Conservation (phyloP, 1,284 basidiomycete species). For the Ceratorhiza oryzae-sativae region DNA sequence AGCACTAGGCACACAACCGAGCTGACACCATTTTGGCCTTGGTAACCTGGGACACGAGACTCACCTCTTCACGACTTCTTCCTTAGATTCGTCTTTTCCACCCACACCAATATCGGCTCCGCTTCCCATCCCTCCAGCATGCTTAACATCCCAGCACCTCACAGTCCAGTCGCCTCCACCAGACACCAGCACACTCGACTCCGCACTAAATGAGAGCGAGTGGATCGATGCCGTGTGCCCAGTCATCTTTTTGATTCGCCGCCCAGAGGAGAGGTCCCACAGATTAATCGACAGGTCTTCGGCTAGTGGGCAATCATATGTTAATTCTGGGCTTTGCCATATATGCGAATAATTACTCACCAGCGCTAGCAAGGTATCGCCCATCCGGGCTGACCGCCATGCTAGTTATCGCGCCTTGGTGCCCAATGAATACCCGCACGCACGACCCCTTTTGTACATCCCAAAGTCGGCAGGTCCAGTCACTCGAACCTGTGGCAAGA, state of each 20-base stretch:
- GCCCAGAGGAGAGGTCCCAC: slow-evolving; percentile 95
- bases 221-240: slow-evolving; percentile 91
- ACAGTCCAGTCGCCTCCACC: slow-evolving; percentile 94
- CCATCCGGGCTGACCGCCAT: slow-evolving; percentile 94
- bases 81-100: slow-evolving; percentile 53
- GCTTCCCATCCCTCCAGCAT: slow-evolving; percentile 66
- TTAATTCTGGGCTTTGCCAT: slow-evolving; percentile 1
- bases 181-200: slow-evolving; percentile 88
- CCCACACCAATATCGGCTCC: slow-evolving; percentile 59
- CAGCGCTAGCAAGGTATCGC: slow-evolving; percentile 88
- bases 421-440: slow-evolving; percentile 94
- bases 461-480: slow-evolving; percentile 96
- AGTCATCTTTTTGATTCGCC: slow-evolving; percentile 95
- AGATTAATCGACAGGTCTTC: slow-evolving; percentile 93
- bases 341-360: slow-evolving; percentile 54
- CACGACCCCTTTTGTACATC: slow-evolving; percentile 96
- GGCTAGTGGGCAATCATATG: slow-evolving; percentile 55
- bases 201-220: slow-evolving; percentile 89
- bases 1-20: slow-evolving; percentile 46
- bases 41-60: slow-evolving; percentile 11
- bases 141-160: slow-evolving; percentile 94
- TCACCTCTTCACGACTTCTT: slow-evolving; percentile 41
- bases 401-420: slow-evolving; percentile 88
- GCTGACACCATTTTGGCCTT: slow-evolving; percentile 45
- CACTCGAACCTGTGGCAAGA: slow-evolving; percentile 95